Base-by-base conservation (phyloP, 139 green algal genomes). In the Haematococcus lacustris region DNA sequence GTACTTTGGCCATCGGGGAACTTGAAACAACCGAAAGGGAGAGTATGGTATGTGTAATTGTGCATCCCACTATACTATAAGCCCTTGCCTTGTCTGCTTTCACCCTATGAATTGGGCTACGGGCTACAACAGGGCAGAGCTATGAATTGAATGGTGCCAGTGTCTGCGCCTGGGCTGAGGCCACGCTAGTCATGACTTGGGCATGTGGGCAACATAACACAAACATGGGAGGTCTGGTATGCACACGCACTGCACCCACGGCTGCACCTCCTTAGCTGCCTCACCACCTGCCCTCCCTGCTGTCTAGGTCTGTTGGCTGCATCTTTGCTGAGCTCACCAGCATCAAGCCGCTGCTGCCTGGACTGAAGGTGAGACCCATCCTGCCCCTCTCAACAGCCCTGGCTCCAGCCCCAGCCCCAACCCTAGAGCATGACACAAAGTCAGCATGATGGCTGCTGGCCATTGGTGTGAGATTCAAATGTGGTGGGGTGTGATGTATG, bases 321-420 rank as follows among this genome's bases (percentile, higher is more conserved):
- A 97, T 98, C 61, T 91, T 98, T 73, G 92, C 91, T n/a, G 94
- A 98, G 82, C 86, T 97, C 70, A 65, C 87, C 6, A 92, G 78
- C 50, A 65, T 78, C 3, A 61, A 77, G 63, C 88, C 91, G 25
- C 78, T 96, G 3, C 96, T 96, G 74, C 74, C 71, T 3, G 87
- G 75, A 3, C 30, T 65, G 21, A 74, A 51, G 57, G 66, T 68
- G 33, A 25, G 6, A 28, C 50, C 6, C 21, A 34, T 5, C 30
- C 3, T 3, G 2, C 2, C 30, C 23, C 3, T 40, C 59, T 28
- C 30, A 66, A 38, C 4, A 4, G 39, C 30, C 7, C 3, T 28
- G 23, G 53, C 53, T 35, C 17, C n/a, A 34, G 4, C 17, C 21
- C 53, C 13, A 63, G 17, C 53, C 7, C 17, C 17, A n/a, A n/a